Conservation (phyloP, 192 early-diverging fungal species). For the Entomortierella lignicola region DNA sequence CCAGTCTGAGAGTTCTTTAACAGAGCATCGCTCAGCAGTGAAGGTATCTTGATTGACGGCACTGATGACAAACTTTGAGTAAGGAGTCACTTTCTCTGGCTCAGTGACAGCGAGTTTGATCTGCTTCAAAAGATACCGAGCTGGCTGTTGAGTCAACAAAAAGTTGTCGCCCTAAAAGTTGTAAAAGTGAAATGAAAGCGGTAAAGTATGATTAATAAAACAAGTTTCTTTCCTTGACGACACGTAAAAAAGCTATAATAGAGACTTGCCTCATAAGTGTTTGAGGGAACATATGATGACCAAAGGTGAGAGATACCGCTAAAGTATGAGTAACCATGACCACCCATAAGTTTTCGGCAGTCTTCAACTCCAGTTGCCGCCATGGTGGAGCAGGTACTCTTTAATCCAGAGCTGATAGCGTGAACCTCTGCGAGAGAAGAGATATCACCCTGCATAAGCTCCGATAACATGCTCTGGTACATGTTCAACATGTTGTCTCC, state of each 20-base stretch:
- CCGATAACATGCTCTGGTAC: conserved; percentile 65
- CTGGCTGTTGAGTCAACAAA: conserved; percentile 74
- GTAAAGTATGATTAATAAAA: not conserved
- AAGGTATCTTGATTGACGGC: conserved; percentile 30
- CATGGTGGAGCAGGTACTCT: conserved; percentile 69
- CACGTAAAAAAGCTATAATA: conserved; percentile 59
- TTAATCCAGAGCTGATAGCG: conserved; percentile 73
- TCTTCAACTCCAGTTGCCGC: conserved; percentile 73
- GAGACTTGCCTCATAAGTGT: conserved; percentile 64
- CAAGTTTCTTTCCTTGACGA: conserved; percentile 4
- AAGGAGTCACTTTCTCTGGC: conserved; percentile 39
- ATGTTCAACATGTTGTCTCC: conserved; percentile 59
- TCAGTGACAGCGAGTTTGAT: conserved; percentile 59
- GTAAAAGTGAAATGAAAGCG: not conserved
- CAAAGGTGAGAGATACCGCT: conserved; percentile 75
- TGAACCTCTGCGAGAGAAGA: conserved; percentile 73
- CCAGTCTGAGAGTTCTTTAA: conserved; percentile 38
- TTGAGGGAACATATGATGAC: conserved; percentile 69
- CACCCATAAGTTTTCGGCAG: conserved; percentile 78
- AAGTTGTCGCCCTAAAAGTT: conserved; percentile 74
- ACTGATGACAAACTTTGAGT: conserved; percentile 49
- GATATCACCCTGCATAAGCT: conserved; percentile 64
- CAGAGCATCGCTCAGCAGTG: conserved; percentile 34
- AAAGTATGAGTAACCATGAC: conserved; percentile 78
- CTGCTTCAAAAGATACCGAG: conserved; percentile 76